phyloP scores from a whole-genome alignment of 208 protist species.

The Sergeia podlipaevii region DNA sequence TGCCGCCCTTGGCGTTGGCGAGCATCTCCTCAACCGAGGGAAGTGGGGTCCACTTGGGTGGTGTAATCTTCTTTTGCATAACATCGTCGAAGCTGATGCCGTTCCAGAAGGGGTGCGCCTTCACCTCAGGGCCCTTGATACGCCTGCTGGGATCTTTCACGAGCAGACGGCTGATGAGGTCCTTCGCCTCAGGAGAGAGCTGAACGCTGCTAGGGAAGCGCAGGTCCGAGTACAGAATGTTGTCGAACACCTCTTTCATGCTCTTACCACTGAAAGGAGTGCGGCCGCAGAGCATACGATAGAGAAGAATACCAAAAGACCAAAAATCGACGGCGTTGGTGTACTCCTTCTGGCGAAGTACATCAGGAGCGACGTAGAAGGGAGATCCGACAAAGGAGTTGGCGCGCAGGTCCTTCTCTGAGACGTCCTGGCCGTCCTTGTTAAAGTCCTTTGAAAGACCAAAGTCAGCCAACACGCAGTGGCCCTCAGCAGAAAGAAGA shows the following conservation, averaged over 20 bases:
- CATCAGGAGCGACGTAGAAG: conserved; percentile 94
- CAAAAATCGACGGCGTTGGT: conserved; percentile 98
- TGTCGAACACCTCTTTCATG: conserved; percentile 92
- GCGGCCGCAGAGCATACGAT: conserved; percentile 95
- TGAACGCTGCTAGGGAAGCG: conserved; percentile 87
- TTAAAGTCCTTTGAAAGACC: conserved; percentile 92
- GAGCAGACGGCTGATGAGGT: conserved; percentile 89
- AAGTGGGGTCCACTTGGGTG: conserved; percentile 83
- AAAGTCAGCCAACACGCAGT: conserved; percentile 91
- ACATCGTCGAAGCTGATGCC: conserved; percentile 90
- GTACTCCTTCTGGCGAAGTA: conserved; percentile 93
- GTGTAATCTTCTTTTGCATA: conserved; percentile 74
- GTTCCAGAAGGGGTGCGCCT: conserved; percentile 89
- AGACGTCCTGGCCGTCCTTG: conserved; percentile 67
- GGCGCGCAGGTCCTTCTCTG: conserved; percentile 74
- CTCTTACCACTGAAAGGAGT: conserved; percentile 93
- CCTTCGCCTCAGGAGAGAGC: conserved; percentile 82
- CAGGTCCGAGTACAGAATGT: conserved; percentile 90
- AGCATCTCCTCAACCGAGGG: conserved; percentile 82
- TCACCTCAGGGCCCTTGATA: conserved; percentile 86
- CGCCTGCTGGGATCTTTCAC: conserved; percentile 85
- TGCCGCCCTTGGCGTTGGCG: conserved; percentile 33
- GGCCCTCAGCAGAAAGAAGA: conserved; percentile 78
- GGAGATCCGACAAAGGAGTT: conserved; percentile 93
- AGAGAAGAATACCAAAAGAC: conserved; percentile 97